These are phyloP conservation scores for Spergularia azorica DNA, from an alignment of 179 eudicot species.

Conservation along the genomic window DNA sequence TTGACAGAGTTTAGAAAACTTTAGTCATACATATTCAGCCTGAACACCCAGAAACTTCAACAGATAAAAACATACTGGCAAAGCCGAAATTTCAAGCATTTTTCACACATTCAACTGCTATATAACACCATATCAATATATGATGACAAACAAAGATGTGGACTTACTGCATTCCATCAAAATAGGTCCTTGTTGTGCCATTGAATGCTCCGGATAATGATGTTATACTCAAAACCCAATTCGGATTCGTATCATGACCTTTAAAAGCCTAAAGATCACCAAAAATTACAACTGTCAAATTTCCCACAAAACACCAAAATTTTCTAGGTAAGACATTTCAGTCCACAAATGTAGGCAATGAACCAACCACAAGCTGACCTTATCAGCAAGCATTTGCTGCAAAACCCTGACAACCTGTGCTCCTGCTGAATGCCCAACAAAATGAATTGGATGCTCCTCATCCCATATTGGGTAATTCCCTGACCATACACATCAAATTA, in stretches of 20 bases:
- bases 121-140: neutral
- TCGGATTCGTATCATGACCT: slow-evolving; percentile 72
- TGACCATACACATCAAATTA: slow-evolving; percentile 24
- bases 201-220: slow-evolving; percentile 93
- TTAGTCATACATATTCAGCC: neutral
- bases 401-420: slow-evolving; percentile 91
- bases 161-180: slow-evolving; percentile 95
- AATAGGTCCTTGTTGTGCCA: slow-evolving; percentile 87
- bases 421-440: slow-evolving; percentile 96
- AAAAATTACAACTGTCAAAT: neutral
- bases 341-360: slow-evolving; percentile 1
- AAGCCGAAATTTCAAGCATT: neutral
- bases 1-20: too few relatives aligned
- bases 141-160: neutral
- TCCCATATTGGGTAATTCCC: slow-evolving; percentile 95
- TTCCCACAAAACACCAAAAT: neutral
- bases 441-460: slow-evolving; percentile 93
- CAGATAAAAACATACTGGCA: neutral
- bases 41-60: neutral
- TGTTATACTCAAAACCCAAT: slow-evolving; percentile 88
- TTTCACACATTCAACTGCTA: slow-evolving; percentile 1
- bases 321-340: neutral
- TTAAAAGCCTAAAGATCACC: slow-evolving; percentile 60
- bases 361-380: slow-evolving; percentile 41
- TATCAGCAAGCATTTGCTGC: slow-evolving; percentile 97